These are phyloP conservation scores for Ogataea saltuana DNA, from an alignment of 805 yeast genomes.

Conservation along the genomic window DNA sequence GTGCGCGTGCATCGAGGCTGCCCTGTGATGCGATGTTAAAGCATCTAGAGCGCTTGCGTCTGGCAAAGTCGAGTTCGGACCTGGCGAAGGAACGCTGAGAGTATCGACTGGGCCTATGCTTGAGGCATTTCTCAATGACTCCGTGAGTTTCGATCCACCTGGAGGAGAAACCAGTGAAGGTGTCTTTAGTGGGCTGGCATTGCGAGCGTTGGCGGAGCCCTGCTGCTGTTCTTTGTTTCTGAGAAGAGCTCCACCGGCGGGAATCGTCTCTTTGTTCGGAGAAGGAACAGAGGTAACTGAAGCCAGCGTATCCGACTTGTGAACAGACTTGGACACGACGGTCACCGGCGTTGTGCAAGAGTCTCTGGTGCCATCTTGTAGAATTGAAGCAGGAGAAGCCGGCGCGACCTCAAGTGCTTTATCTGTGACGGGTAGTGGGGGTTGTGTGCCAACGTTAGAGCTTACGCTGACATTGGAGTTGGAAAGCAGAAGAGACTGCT, in stretches of 20 bases:
- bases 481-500: conserved; percentile 17
- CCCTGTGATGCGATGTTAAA: conserved; percentile 44
- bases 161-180: background rate
- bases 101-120: background rate
- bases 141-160: conserved; percentile 26
- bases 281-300: conserved; percentile 9
- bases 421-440: background rate
- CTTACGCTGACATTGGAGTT: conserved; percentile 10
- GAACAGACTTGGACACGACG: too few relatives aligned
- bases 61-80: conserved; percentile 4
- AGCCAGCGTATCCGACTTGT: background rate
- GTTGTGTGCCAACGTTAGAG: conserved; percentile 5
- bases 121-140: conserved; percentile 20
- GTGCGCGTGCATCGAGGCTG: conserved; percentile 76
- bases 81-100: background rate
- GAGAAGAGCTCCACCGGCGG: conserved; percentile 31
- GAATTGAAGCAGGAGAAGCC: conserved; percentile 10
- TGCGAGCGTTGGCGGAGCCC: background rate
- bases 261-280: conserved; percentile 22
- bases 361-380: conserved; percentile 1
- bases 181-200: conserved; percentile 10
- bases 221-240: conserved; percentile 28
- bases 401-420: conserved; percentile 1
- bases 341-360: conserved; percentile 6
- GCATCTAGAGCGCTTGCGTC: conserved; percentile 5